Evolutionary conservation across 1,139 yeast genomes (phyloP).

Genomic region (Hansenula sp.): DNA sequence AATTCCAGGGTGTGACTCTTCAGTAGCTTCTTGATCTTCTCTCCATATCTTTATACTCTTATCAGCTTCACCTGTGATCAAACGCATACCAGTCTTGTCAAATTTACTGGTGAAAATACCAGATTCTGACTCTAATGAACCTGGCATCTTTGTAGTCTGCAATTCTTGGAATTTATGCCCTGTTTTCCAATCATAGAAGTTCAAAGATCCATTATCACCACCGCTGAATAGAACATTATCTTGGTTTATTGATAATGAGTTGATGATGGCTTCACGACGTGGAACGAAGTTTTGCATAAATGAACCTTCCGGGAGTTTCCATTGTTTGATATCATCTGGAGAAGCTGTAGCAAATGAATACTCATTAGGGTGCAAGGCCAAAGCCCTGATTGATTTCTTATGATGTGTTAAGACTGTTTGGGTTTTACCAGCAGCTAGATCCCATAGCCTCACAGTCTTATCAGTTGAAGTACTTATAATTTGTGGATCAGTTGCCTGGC

Average conservation of each 20-base stretch:
- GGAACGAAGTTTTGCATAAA: conserved; percentile 54
- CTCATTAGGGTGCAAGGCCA: conserved; percentile 68
- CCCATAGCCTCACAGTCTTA: conserved; percentile 85
- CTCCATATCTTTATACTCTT: conserved; percentile 86
- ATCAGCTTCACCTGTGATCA: conserved; percentile 87
- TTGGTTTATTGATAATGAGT: conserved; percentile 63
- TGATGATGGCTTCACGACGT: conserved; percentile 51
- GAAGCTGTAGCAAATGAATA: conserved; percentile 79
- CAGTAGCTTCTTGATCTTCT: conserved; percentile 45
- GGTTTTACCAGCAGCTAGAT: conserved; percentile 61
- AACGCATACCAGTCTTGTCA: conserved; percentile 75
- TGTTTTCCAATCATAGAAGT: conserved; percentile 72
- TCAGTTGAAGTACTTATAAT: conserved; percentile 82
- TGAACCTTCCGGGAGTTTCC: conserved; percentile 79
- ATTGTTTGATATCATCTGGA: conserved; percentile 75
- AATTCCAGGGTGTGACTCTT: conserved; percentile 42
- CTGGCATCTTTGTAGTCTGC: conserved; percentile 59
- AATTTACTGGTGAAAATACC: conserved; percentile 72
- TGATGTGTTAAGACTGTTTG: conserved; percentile 74
- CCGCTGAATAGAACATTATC: conserved; percentile 78
- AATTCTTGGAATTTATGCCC: conserved; percentile 61
- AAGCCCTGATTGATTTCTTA: conserved; percentile 72
- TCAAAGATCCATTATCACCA: conserved; percentile 76
- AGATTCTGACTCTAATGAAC: conserved; percentile 61
- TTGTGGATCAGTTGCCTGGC: conserved; percentile 81